Evolutionary conservation across 495 filamentous ascomycete genomes (phyloP).

Genomic region (Penicillium soppii): DNA sequence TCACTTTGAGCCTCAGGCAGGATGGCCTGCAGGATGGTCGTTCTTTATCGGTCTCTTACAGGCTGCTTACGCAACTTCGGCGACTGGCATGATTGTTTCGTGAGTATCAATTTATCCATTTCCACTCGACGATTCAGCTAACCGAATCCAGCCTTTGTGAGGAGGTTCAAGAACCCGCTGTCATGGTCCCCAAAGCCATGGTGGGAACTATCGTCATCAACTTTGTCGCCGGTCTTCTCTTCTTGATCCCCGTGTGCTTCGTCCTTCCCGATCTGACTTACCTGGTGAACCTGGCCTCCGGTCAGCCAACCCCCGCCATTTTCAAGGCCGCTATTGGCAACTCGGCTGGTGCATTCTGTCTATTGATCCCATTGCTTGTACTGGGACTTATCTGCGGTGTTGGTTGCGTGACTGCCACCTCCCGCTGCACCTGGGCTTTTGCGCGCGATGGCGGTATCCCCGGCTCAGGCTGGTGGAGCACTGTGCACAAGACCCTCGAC

Average conservation of each 20-base stretch:
- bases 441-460: slow-evolving; percentile 61
- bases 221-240: slow-evolving; percentile 62
- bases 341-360: slow-evolving; percentile 57
- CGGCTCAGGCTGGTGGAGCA: slow-evolving; percentile 57
- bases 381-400: slow-evolving; percentile 67
- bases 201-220: slow-evolving; percentile 64
- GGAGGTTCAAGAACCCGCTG: slow-evolving; percentile 62
- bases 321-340: slow-evolving; percentile 24
- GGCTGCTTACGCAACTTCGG: slow-evolving; percentile 54
- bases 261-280: slow-evolving; percentile 54
- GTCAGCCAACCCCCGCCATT: slow-evolving; percentile 30
- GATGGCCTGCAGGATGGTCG: slow-evolving; percentile 57
- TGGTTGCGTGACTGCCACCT: slow-evolving; percentile 66
- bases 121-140: not conserved
- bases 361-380: slow-evolving; percentile 65
- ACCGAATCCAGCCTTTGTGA: slow-evolving; percentile 45
- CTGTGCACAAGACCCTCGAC: slow-evolving; percentile 46
- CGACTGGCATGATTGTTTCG: slow-evolving; percentile 45
- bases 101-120: slow-evolving; percentile 1
- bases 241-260: slow-evolving; percentile 60
- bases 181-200: slow-evolving; percentile 66
- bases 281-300: slow-evolving; percentile 56
- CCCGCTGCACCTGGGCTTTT: slow-evolving; percentile 71
- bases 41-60: slow-evolving; percentile 59
- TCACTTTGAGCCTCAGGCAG: slow-evolving; percentile 51